phyloP scores from a whole-genome alignment of 495 filamentous ascomycete genomes.

The Aspergillus ellipticus region DNA sequence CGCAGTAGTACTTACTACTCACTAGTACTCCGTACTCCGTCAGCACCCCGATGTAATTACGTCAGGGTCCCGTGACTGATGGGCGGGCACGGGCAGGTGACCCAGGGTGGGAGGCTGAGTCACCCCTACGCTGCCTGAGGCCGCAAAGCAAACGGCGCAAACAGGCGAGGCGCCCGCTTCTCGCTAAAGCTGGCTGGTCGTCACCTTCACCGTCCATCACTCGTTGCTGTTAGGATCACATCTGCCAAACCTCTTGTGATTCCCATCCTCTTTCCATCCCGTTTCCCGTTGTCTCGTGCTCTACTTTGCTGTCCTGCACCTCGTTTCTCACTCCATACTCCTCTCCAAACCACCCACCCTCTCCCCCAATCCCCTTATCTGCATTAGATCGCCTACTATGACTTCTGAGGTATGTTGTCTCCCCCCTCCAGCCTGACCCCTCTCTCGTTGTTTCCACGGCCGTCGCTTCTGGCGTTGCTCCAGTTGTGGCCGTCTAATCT shows the following conservation, averaged over 20 bases:
- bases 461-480: background rate
- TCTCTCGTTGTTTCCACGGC: conserved; percentile 32
- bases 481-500: background rate
- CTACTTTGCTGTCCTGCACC: conserved; percentile 6
- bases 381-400: conserved; percentile 29
- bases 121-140: conserved; percentile 14
- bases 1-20: too few species aligned
- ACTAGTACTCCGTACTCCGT: background rate
- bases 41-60: too few species aligned
- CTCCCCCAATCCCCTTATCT: conserved; percentile 6
- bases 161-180: conserved; percentile 19
- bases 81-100: background rate
- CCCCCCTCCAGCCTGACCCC: conserved; percentile 28
- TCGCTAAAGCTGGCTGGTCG: conserved; percentile 26
- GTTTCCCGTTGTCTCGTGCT: conserved; percentile 8
- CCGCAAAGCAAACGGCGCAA: conserved; percentile 19
- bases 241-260: conserved; percentile 22
- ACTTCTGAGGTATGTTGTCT: conserved; percentile 47
- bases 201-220: conserved; percentile 28
- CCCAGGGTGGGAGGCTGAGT: background rate
- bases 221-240: conserved; percentile 29
- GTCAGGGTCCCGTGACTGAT: background rate
- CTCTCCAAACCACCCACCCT: conserved; percentile 8
- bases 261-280: conserved; percentile 14
- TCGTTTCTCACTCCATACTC: conserved; percentile 7